phyloP scores from a whole-genome alignment of 2,329 filamentous ascomycete species.

The Nectriaceae sp. region DNA sequence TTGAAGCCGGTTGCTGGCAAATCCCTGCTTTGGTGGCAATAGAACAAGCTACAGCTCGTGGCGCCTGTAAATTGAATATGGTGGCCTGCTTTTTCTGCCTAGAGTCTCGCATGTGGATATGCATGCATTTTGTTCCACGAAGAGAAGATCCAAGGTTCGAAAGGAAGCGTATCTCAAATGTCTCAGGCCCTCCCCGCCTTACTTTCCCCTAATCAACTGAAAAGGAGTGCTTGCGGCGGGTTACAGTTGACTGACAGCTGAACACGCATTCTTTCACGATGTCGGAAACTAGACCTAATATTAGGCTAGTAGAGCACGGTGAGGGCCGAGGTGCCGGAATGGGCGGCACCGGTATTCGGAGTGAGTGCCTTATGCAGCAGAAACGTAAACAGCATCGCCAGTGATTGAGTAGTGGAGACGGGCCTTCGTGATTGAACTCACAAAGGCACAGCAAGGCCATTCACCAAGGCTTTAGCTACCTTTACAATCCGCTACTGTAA shows the following conservation, averaged over 20 bases:
- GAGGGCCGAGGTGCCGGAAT: too few relatives aligned
- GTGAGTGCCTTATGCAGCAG: background rate
- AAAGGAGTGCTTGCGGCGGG: too few relatives aligned
- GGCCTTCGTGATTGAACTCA: too few relatives aligned
- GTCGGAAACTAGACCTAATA: too few relatives aligned
- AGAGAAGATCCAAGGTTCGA: too few relatives aligned
- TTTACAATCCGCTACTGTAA: constrained; percentile 1
- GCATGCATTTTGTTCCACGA: too few relatives aligned
- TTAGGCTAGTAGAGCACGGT: too few relatives aligned
- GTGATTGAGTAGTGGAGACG: background rate
- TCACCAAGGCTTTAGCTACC: background rate
- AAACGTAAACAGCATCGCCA: background rate
- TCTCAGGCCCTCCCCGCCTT: background rate
- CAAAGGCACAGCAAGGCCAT: background rate
- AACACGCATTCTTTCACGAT: too few relatives aligned
- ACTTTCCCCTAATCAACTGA: background rate
- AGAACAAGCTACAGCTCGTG: background rate
- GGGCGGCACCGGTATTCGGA: too few relatives aligned
- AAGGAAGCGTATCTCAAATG: too few relatives aligned
- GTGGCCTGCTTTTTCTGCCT: background rate
- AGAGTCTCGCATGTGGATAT: background rate
- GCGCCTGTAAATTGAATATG: background rate
- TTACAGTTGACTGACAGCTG: too few relatives aligned
- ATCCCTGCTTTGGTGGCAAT: background rate
- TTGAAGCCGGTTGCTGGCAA: background rate